Conservation (phyloP, 139 green algal species). For the Chlorella sp. region DNA sequence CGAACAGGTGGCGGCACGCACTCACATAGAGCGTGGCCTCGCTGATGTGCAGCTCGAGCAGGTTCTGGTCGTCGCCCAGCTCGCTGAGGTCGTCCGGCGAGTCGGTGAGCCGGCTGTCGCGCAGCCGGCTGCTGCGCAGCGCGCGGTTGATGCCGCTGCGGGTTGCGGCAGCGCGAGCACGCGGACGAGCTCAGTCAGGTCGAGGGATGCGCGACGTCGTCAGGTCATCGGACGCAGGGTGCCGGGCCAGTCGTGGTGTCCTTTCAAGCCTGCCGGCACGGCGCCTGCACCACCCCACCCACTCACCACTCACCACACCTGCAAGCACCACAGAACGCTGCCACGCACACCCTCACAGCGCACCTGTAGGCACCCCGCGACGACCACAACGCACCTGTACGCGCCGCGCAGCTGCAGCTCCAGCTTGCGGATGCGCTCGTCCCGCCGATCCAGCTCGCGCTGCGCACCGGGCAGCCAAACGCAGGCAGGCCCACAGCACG, state of each 20-base stretch:
- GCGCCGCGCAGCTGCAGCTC: conserved; percentile 43
- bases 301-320: conserved; percentile 1
- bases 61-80: conserved; percentile 36
- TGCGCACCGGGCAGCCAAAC: too few species aligned
- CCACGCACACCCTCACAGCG: neutral
- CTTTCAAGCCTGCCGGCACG: too few species aligned
- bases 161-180: too few species aligned
- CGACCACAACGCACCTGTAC: conserved; percentile 15
- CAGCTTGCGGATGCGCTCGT: conserved; percentile 42
- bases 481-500: too few species aligned
- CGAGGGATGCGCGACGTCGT: too few species aligned
- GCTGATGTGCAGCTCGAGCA: conserved; percentile 42
- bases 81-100: conserved; percentile 39
- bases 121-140: conserved; percentile 15
- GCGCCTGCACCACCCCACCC: too few species aligned
- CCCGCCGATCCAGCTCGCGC: conserved; percentile 30
- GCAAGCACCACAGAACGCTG: neutral
- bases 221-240: too few species aligned
- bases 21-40: conserved; percentile 33
- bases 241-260: too few species aligned
- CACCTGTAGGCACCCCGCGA: neutral
- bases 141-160: conserved; percentile 27
- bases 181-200: too few species aligned
- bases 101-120: conserved; percentile 15
- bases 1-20: too few species aligned